These are phyloP conservation scores for Gonium pectorale DNA, from an alignment of 139 green algal genomes.

Conservation along the genomic window DNA sequence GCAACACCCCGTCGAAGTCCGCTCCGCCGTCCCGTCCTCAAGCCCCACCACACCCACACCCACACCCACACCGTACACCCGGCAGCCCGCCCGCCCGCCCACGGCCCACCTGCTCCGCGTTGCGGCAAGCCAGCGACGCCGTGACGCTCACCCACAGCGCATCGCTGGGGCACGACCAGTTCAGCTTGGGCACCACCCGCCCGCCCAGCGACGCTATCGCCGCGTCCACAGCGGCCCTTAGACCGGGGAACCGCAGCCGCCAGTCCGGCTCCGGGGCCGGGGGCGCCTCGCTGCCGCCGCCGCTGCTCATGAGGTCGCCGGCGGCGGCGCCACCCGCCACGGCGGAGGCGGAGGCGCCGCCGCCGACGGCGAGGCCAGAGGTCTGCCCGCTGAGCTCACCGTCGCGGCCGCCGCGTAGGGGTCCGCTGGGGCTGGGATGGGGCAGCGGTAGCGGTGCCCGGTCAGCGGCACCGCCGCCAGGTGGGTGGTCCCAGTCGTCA, in stretches of 20 bases:
- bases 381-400: not conserved
- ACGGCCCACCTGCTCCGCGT: conserved; percentile 61
- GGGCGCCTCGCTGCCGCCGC: not conserved
- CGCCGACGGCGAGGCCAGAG: not conserved
- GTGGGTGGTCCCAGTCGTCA: conserved; percentile 35
- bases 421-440: conserved; percentile 40
- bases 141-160: conserved; percentile 83
- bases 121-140: conserved; percentile 44
- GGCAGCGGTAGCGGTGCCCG: not conserved
- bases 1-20: not conserved
- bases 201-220: conserved; percentile 66
- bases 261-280: not conserved
- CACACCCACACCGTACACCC: not conserved
- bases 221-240: conserved; percentile 55
- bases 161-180: conserved; percentile 93
- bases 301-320: conserved; percentile 2
- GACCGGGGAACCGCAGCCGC: conserved; percentile 43
- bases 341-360: not conserved
- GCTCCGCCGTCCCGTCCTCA: not conserved
- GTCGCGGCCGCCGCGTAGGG: not conserved
- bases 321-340: conserved; percentile 2
- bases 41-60: not conserved
- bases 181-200: conserved; percentile 92
- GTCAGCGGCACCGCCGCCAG: not conserved
- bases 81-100: not conserved